A percentile compares a stretch with the other conserved stretches of the same genome.
phyloP scores from a whole-genome alignment of 139 green algal genomes.

The Closterium sp. region DNA sequence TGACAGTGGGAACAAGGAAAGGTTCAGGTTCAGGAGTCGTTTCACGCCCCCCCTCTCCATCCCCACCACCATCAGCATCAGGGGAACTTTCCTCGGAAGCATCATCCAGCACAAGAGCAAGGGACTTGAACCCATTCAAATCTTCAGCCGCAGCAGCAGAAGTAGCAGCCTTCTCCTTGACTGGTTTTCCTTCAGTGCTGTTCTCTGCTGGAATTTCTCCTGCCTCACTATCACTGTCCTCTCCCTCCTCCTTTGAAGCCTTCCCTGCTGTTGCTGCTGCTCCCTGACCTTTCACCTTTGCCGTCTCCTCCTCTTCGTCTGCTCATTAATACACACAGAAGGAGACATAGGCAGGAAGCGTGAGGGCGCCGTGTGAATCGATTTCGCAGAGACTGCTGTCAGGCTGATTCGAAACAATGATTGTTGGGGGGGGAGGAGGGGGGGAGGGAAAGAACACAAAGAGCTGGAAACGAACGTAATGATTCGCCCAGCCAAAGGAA shows the following conservation, averaged over 20 bases:
- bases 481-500: neutral
- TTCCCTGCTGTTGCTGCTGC: neutral
- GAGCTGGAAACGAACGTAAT: no score
- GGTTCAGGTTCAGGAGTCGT: neutral
- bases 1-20: neutral
- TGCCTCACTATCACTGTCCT: neutral
- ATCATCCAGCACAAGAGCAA: neutral
- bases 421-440: no score
- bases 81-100: neutral
- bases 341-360: no score
- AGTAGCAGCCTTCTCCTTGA: neutral
- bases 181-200: neutral
- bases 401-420: no score
- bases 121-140: neutral
- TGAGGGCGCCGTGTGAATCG: no score
- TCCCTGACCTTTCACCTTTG: neutral
- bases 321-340: no score
- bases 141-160: neutral
- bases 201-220: neutral
- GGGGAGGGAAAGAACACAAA: no score
- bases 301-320: neutral
- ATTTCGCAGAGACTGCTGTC: no score
- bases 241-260: neutral
- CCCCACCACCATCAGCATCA: neutral
- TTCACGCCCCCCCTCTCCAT: neutral